Evolutionary conservation across 2,329 filamentous ascomycete species (phyloP).

Genomic region (Verruconis gallopava): DNA sequence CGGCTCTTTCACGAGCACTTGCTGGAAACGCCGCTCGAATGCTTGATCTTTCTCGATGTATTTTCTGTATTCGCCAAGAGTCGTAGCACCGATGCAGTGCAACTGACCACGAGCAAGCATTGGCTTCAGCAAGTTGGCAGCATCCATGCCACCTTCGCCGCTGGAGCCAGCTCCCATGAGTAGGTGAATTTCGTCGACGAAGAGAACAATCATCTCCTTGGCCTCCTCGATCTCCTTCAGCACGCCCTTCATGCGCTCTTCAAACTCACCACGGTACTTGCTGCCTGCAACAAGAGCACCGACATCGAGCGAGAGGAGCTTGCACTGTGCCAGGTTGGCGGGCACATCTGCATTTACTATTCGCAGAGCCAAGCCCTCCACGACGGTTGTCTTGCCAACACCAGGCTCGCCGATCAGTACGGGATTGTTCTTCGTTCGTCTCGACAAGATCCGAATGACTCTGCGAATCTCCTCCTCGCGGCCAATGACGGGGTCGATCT

Average conservation of each 20-base stretch:
- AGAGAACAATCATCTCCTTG: constrained; percentile 93
- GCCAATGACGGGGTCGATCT: constrained; percentile 94
- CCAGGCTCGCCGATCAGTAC: constrained; percentile 95
- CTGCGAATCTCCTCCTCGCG: constrained; percentile 90
- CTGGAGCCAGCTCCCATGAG: constrained; percentile 94
- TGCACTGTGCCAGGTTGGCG: constrained; percentile 87
- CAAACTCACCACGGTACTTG: constrained; percentile 97
- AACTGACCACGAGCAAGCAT: constrained; percentile 95
- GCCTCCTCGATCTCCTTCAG: constrained; percentile 91
- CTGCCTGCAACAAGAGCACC: constrained; percentile 90
- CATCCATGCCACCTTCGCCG: constrained; percentile 96
- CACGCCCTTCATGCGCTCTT: constrained; percentile 98
- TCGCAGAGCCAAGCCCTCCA: constrained; percentile 86
- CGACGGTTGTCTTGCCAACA: constrained; percentile 96
- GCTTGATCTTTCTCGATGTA: constrained; percentile 98
- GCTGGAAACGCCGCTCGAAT: constrained; percentile 97
- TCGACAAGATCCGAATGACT: constrained; percentile 80
- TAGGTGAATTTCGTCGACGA: constrained; percentile 97
- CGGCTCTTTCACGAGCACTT: constrained; percentile 94
- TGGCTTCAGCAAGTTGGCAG: constrained; percentile 91
- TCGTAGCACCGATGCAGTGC: constrained; percentile 96
- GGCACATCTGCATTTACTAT: constrained; percentile 96
- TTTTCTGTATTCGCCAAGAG: constrained; percentile 88
- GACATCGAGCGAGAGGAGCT: constrained; percentile 86
- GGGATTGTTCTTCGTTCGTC: constrained; percentile 96